Conservation (phyloP, 2,329 filamentous ascomycete species). For the Paradendryphiella salina region DNA sequence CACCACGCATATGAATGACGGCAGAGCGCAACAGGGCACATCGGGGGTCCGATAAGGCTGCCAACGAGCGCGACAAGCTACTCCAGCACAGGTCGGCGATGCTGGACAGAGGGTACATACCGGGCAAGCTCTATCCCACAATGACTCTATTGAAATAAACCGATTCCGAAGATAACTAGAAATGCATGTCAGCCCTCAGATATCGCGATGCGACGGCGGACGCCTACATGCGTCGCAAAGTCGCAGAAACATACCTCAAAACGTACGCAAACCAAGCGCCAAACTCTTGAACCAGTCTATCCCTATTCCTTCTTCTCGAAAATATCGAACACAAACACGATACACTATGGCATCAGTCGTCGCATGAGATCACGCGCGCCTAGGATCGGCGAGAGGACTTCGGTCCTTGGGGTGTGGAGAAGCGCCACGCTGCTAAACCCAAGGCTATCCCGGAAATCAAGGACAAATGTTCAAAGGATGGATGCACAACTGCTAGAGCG, state of each 20-base stretch:
- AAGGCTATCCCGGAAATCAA: constrained; percentile 38
- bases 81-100: background rate
- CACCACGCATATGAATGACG: background rate
- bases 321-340: constrained; percentile 43
- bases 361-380: constrained; percentile 40
- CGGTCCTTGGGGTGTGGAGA: constrained; percentile 43
- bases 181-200: constrained; percentile 27
- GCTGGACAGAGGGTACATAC: constrained; percentile 21
- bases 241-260: constrained; percentile 40
- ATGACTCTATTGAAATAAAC: constrained; percentile 33
- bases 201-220: constrained; percentile 5
- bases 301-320: constrained; percentile 47
- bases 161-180: constrained; percentile 34
- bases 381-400: constrained; percentile 36
- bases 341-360: constrained; percentile 45
- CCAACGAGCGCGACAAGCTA: background rate
- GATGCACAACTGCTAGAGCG: constrained; percentile 41
- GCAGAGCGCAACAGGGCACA: background rate
- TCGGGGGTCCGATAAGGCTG: background rate
- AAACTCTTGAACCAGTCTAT: constrained; percentile 50
- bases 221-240: constrained; percentile 10
- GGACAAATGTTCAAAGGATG: constrained; percentile 31
- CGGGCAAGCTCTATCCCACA: constrained; percentile 35
- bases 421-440: constrained; percentile 43
- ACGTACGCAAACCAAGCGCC: constrained; percentile 43